phyloP scores from a whole-genome alignment of 768 basidiomycete genomes.

The Tylopilus intermedius region DNA sequence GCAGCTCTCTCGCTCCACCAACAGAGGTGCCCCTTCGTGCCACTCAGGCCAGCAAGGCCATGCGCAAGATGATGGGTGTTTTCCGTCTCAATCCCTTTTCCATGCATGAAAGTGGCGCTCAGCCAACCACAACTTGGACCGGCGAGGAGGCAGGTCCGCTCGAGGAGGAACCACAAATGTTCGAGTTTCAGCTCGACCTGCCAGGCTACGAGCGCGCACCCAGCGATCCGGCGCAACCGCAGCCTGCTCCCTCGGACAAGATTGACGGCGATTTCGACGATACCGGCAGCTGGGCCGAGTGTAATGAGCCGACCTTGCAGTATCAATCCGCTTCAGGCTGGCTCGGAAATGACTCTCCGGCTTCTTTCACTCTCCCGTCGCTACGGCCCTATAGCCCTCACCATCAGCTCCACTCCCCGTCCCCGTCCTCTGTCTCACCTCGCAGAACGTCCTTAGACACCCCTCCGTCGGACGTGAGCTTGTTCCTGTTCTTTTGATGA shows the following conservation, averaged over 20 bases:
- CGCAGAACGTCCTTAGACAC: constrained; percentile 24
- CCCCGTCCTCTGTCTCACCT: constrained; percentile 22
- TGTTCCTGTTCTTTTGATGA: neutral
- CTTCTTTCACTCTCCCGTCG: constrained; percentile 27
- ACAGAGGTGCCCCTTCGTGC: constrained; percentile 72
- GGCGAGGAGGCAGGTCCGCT: constrained; percentile 55
- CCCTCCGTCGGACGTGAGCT: constrained; percentile 25
- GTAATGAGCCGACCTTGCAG: constrained; percentile 14
- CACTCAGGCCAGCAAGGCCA: constrained; percentile 62
- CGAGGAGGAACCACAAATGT: constrained; percentile 53
- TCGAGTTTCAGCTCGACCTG: constrained; percentile 60
- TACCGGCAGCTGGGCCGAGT: constrained; percentile 22
- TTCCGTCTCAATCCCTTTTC: constrained; percentile 76
- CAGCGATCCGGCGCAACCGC: constrained; percentile 17
- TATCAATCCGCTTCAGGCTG: constrained; percentile 22
- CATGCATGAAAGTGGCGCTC: constrained; percentile 49
- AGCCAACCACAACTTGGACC: constrained; percentile 40
- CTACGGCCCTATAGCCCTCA: constrained; percentile 29
- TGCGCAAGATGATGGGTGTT: constrained; percentile 74
- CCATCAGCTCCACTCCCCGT: constrained; percentile 24
- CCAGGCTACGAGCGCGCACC: constrained; percentile 23
- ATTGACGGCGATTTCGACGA: constrained; percentile 18
- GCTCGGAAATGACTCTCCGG: constrained; percentile 27
- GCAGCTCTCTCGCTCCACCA: constrained; percentile 44
- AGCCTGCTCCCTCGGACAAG: constrained; percentile 6